These are phyloP conservation scores for Hypoxylon fuscum DNA, from an alignment of 495 filamentous ascomycete genomes.

Conservation along the genomic window DNA sequence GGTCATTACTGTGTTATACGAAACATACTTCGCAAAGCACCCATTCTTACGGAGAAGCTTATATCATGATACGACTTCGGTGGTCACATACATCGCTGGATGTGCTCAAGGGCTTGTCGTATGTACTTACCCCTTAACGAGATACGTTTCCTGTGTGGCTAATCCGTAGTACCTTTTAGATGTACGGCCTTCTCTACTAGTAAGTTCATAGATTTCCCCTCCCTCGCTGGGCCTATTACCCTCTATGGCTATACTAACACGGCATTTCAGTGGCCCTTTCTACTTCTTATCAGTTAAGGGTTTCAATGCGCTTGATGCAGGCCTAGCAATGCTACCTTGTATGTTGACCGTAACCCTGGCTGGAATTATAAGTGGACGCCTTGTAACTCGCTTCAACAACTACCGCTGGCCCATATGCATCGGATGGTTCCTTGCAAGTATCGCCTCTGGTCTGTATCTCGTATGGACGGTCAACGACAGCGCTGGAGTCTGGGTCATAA, in stretches of 20 bases:
- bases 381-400: slow-evolving; percentile 57
- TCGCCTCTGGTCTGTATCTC: slow-evolving; percentile 60
- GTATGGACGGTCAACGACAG: slow-evolving; percentile 57
- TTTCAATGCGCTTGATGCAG: slow-evolving; percentile 61
- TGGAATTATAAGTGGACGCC: slow-evolving; percentile 59
- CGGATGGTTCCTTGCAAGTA: slow-evolving; percentile 63
- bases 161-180: slow-evolving; percentile 35
- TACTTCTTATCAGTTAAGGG: slow-evolving; percentile 70
- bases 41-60: slow-evolving; percentile 64
- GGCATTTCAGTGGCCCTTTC: slow-evolving; percentile 68
- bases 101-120: slow-evolving; percentile 51
- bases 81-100: slow-evolving; percentile 46
- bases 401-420: slow-evolving; percentile 65
- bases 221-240: slow-evolving; percentile 39
- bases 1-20: slow-evolving; percentile 47
- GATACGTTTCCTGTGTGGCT: slow-evolving; percentile 36
- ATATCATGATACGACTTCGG: slow-evolving; percentile 50
- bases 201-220: slow-evolving; percentile 24
- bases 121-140: slow-evolving; percentile 8
- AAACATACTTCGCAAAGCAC: slow-evolving; percentile 53
- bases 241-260: background rate
- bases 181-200: slow-evolving; percentile 46
- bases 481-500: slow-evolving; percentile 58
- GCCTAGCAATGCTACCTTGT: slow-evolving; percentile 62
- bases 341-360: slow-evolving; percentile 58